Conservation (phyloP, 306 rosid species). For the Astragalus glycyphyllos region DNA sequence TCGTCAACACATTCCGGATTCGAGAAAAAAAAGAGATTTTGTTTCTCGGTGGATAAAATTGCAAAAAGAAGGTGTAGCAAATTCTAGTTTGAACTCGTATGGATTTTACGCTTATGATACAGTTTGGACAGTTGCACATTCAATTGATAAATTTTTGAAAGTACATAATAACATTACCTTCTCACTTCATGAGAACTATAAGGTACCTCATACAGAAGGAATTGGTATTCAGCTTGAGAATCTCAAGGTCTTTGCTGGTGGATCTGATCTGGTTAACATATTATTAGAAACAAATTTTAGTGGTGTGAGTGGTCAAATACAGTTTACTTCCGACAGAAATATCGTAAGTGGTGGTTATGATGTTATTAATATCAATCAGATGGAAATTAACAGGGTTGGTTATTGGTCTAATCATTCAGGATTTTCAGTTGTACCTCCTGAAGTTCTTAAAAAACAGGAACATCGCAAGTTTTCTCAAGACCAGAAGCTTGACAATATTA, state of each 20-base stretch:
- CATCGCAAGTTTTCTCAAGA: constrained; percentile 39
- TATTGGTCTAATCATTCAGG: constrained; percentile 80
- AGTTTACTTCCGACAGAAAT: constrained; percentile 64
- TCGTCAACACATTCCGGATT: constrained; percentile 75
- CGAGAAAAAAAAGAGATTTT: constrained; percentile 55
- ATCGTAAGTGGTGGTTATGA: constrained; percentile 69
- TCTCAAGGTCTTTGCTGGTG: constrained; percentile 74
- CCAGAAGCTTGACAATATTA: constrained; percentile 72
- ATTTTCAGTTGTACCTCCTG: constrained; percentile 71
- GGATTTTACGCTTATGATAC: constrained; percentile 88
- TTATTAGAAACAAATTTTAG: constrained; percentile 64
- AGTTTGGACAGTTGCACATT: constrained; percentile 74
- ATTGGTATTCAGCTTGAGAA: constrained; percentile 59
- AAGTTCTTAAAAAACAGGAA: constrained; percentile 47
- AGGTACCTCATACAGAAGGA: constrained; percentile 38
- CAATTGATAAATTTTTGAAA: constrained; percentile 63
- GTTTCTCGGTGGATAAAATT: constrained; percentile 65
- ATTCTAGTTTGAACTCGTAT: constrained; percentile 60
- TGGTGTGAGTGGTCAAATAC: constrained; percentile 76
- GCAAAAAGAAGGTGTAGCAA: constrained; percentile 52
- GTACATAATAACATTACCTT: constrained; percentile 61
- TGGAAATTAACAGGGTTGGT: constrained; percentile 58
- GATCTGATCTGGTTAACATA: constrained; percentile 61
- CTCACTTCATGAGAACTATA: constrained; percentile 46
- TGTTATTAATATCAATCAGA: constrained; percentile 68